phyloP scores from a whole-genome alignment of 495 filamentous ascomycete genomes.

The Aspergillus ellipticus region DNA sequence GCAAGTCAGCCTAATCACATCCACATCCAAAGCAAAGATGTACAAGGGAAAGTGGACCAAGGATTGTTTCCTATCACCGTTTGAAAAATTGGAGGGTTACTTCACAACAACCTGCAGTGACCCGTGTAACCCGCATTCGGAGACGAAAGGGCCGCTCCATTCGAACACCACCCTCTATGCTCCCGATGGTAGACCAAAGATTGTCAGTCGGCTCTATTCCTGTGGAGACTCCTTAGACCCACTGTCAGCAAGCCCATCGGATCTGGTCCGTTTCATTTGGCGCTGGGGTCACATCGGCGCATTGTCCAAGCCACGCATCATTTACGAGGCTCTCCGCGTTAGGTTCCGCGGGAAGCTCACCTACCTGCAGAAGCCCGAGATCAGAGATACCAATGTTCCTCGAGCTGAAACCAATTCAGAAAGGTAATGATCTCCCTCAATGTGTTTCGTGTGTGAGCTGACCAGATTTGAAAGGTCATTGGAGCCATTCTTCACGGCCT shows the following conservation, averaged over 20 bases:
- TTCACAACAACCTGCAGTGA: background rate
- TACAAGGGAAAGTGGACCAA: slow-evolving; percentile 15
- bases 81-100: slow-evolving; percentile 17
- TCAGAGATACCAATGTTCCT: slow-evolving; percentile 4
- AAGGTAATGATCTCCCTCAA: no score
- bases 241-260: slow-evolving; percentile 3
- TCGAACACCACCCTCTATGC: slow-evolving; percentile 5
- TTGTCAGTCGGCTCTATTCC: slow-evolving; percentile 13
- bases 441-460: no score
- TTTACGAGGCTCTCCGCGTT: slow-evolving; percentile 11
- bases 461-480: no score
- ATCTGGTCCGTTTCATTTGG: background rate
- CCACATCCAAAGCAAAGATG: slow-evolving; percentile 3
- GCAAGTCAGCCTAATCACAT: background rate
- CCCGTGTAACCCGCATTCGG: no score
- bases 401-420: slow-evolving; percentile 6
- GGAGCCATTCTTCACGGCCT: no score
- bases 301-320: slow-evolving; percentile 1
- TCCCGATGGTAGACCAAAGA: background rate
- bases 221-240: slow-evolving; percentile 6
- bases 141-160: background rate
- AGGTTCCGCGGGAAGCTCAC: slow-evolving; percentile 12
- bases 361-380: slow-evolving; percentile 10
- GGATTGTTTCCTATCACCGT: slow-evolving; percentile 16
- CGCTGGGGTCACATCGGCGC: slow-evolving; percentile 5